phyloP scores from a whole-genome alignment of 2,329 filamentous ascomycete species.

The Chaetomiaceae sp. region DNA sequence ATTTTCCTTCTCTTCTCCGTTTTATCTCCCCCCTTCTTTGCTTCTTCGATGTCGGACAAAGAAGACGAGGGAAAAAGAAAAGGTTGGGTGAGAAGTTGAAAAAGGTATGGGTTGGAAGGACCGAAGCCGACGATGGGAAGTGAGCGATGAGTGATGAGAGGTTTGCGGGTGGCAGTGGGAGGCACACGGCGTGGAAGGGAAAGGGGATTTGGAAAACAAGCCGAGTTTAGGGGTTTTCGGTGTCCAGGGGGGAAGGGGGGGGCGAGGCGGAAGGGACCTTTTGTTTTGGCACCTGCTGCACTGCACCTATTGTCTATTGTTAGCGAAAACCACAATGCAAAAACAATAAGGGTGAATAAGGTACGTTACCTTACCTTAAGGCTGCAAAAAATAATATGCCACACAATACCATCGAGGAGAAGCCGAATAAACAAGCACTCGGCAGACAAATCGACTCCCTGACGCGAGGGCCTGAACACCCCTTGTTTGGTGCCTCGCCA shows the following conservation, averaged over 20 bases:
- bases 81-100: too few species aligned
- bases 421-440: too few species aligned
- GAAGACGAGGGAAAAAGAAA: too few species aligned
- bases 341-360: conserved; percentile 1
- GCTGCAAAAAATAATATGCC: not conserved
- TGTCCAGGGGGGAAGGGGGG: not conserved
- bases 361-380: too few species aligned
- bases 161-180: not conserved
- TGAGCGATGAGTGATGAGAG: conserved; percentile 1
- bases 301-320: conserved; percentile 2
- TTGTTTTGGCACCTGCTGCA: too few species aligned
- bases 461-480: too few species aligned
- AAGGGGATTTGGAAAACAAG: conserved; percentile 6
- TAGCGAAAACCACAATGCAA: conserved; percentile 5
- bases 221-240: not conserved
- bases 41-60: too few species aligned
- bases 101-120: not conserved
- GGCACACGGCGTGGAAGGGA: not conserved
- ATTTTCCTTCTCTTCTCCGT: too few species aligned
- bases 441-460: too few species aligned
- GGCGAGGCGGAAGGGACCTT: not conserved
- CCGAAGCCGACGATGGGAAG: too few species aligned
- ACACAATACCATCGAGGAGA: not conserved
- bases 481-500: too few species aligned
- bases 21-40: too few species aligned